phyloP scores from a whole-genome alignment of 176 grass and related monocot genomes.

The Avena sativa region DNA sequence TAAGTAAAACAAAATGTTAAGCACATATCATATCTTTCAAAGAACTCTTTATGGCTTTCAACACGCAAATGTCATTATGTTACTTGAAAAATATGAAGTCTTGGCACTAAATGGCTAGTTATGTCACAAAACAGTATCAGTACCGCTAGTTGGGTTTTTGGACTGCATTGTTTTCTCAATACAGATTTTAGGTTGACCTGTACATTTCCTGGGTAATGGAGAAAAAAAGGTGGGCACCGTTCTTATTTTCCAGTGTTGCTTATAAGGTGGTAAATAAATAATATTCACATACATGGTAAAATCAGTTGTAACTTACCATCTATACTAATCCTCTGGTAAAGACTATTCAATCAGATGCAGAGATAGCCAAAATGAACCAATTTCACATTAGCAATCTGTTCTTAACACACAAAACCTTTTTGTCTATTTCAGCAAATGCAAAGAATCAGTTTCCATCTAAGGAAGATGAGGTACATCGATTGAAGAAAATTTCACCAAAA shows the following conservation, averaged over 20 bases:
- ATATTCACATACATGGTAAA: neutral
- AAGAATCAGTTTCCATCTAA: slow-evolving; percentile 25
- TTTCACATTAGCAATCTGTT: neutral
- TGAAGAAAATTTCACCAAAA: slow-evolving; percentile 20
- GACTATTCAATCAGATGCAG: neutral
- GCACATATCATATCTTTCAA: neutral
- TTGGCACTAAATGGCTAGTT: neutral
- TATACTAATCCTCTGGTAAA: neutral
- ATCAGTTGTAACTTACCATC: neutral
- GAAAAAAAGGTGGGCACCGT: too few species aligned
- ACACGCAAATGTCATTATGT: too few species aligned
- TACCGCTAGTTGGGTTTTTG: too few species aligned
- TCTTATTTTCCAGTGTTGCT: too few species aligned
- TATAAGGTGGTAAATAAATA: too few species aligned
- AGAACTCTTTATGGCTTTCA: neutral
- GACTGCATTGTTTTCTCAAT: neutral
- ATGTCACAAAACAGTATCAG: neutral
- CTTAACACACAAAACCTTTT: neutral
- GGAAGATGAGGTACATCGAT: neutral
- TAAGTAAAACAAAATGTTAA: neutral
- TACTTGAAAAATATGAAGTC: neutral
- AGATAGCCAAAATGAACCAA: neutral
- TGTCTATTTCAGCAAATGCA: slow-evolving; percentile 13
- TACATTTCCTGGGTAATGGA: neutral
- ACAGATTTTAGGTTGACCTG: neutral